Evolutionary conservation across 495 filamentous ascomycete genomes (phyloP), one percentile per base, ranked within the genome.

Genomic region (Clavariopsis aquatica): DNA sequence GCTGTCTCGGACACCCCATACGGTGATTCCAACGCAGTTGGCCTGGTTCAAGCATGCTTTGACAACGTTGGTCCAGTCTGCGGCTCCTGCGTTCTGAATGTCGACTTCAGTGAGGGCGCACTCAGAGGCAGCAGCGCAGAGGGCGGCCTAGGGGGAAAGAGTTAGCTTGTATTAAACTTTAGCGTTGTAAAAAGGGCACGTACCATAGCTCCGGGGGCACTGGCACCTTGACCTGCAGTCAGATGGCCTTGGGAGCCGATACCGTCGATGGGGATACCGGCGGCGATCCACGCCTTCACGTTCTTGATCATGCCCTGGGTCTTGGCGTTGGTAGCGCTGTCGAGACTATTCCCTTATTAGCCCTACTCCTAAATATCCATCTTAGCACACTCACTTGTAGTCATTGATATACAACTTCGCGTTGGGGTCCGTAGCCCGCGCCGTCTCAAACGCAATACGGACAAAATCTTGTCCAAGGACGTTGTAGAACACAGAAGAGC

Each of bases 1-100:
- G 24, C 74, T 72, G 67, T 91, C 89, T 60, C 84, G 78, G 7
- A 92, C 85, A 71, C 88, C 88, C 89, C 89, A 92, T 34, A 88
- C 86, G 19, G 88, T 90, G 66, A 92, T 85, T 60, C 88, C 88
- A 22, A 90, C 81, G 72, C 89, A 91, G 73, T 85, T 87, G 10
- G 78, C 62, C 69, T 85, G 59, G 61, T 79, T 76, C 43, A 89
- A 71, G 69, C 88, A 91, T 28, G 86, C 87, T 20, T 87, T 82
- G 64, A 83, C 81, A 47, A 87, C 81, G 47, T 83, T 79, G 27
- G 81, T 77, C 71, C 89, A 92, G 74, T 91, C 87, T 28, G 75
- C 75, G 20, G 79, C 64, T 41, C 80, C 77, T 10, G 82, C 85
- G 53, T 78, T 79, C 57, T 81, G 81, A 73, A 91, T 88, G 59